Evolutionary conservation across 768 basidiomycete genomes (phyloP).

Genomic region (Naganishia onofrii): DNA sequence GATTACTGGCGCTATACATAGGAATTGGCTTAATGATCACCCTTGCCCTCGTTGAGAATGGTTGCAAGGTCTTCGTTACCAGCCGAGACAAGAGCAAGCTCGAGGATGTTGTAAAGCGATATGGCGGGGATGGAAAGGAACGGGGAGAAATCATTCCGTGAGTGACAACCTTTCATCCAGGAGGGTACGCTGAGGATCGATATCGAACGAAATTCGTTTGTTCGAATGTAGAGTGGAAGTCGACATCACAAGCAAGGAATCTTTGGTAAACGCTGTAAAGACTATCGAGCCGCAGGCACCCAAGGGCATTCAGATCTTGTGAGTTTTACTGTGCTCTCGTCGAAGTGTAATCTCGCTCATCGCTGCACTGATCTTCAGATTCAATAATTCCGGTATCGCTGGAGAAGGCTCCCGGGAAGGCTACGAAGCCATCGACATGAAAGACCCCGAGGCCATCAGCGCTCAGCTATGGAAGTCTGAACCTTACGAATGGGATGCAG

Average conservation of each 20-base stretch:
- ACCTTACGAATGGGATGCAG: conserved; percentile 35
- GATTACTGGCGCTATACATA: conserved; percentile 14
- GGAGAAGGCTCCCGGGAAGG: conserved; percentile 43
- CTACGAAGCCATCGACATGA: conserved; percentile 32
- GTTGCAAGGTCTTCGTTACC: conserved; percentile 40
- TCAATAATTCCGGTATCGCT: conserved; percentile 48
- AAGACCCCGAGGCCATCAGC: conserved; percentile 35
- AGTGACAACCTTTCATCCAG: not conserved
- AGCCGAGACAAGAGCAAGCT: conserved; percentile 40
- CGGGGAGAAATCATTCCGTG: conserved; percentile 40
- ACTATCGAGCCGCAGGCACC: conserved; percentile 36
- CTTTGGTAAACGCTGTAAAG: conserved; percentile 33
- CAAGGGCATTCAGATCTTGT: conserved; percentile 43
- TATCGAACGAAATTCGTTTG: not conserved
- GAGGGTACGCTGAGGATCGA: not conserved
- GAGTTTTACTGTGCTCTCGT: not conserved
- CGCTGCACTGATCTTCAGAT: conserved; percentile 19
- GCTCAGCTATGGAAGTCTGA: conserved; percentile 38
- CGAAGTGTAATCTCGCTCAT: not conserved
- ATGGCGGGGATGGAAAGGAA: conserved; percentile 37
- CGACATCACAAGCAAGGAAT: conserved; percentile 38
- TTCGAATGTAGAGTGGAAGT: conserved; percentile 31
- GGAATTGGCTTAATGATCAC: conserved; percentile 46
- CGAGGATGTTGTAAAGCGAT: conserved; percentile 40
- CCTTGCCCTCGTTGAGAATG: conserved; percentile 40